These are phyloP conservation scores for Diutina pseudorugosa DNA, from an alignment of 1,139 yeast species.

Conservation along the genomic window DNA sequence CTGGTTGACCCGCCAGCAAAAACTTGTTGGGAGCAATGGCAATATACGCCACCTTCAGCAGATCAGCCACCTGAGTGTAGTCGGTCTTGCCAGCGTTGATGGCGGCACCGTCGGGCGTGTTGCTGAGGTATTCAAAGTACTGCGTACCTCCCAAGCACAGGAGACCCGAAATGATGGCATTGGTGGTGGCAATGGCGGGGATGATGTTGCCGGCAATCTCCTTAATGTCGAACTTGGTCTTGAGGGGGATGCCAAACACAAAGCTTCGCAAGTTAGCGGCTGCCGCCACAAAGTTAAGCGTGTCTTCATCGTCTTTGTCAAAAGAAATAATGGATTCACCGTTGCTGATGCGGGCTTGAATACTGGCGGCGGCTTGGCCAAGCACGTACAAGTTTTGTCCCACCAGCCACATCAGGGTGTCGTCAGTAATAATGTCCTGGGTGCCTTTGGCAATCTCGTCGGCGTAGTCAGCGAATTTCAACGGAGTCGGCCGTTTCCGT, in stretches of 20 bases:
- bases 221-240: constrained; percentile 79
- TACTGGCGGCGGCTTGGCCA: constrained; percentile 30
- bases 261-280: constrained; percentile 74
- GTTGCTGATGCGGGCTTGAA: constrained; percentile 36
- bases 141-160: constrained; percentile 63
- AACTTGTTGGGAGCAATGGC: constrained; percentile 61
- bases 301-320: constrained; percentile 92
- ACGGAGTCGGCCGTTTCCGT: constrained; percentile 55
- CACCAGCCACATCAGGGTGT: constrained; percentile 53
- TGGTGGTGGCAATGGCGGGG: constrained; percentile 97
- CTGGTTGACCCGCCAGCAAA: constrained; percentile 49
- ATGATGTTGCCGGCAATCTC: constrained; percentile 96
- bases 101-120: constrained; percentile 13
- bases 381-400: constrained; percentile 57
- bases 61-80: not conserved
- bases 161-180: constrained; percentile 88
- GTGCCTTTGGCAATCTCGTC: not conserved
- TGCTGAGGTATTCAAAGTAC: constrained; percentile 19
- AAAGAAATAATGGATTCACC: constrained; percentile 45
- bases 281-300: constrained; percentile 77
- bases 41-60: constrained; percentile 45
- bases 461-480: constrained; percentile 19
- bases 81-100: constrained; percentile 9
- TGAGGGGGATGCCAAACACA: constrained; percentile 59
- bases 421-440: constrained; percentile 22